Base-by-base conservation (phyloP, 1,284 basidiomycete genomes). In the Ganoderma lucidum region DNA sequence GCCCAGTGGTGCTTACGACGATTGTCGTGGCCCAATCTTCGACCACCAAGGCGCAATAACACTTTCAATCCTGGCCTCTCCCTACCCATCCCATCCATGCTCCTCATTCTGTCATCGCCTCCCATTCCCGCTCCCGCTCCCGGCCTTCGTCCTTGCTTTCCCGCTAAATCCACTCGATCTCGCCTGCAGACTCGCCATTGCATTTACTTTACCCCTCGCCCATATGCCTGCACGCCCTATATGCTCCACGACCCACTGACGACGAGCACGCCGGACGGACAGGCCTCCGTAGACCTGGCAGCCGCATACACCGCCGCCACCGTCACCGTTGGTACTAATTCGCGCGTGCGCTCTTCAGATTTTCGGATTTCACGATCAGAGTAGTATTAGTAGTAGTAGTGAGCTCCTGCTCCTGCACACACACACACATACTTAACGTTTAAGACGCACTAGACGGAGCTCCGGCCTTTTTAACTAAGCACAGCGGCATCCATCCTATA, bases 221-320 rank as follows among this genome's bases (percentile, higher is more conserved):
- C 48, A 23, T 12, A 51, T n/a, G 23, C 48, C 45, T 48, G 45
- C 45, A 48, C 48, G 48, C 48, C 23, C 48, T 28, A 51, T 51
- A 51, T 28, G 48, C 48, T 51, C 48, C 12, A 51, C 48, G 48
- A 51, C 48, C 23, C 48, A 12, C 48, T 28, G 48, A 51, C 23
- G 48, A 51, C 48, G 48, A 51, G 48, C 48, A 51, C 23, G 48
- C 48, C 48, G 48, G 48, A 28, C 23, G 48, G 48, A 51, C 48
- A 28, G 48, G 23, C 12, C 17, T 17, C 42, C 42, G 42, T 17
- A 44, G 17, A 44, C 12, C 48, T 28, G 48, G 23, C 12, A 8
- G 23, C 48, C 48, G 9, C 48, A 9, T 9, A 23, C 48, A 23
- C 48, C 48, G 14, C 45, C 45, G 8, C 10, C 10, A 41, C 39